These are phyloP conservation scores for Amanita subjunquillea DNA, from an alignment of 768 basidiomycete species.

Conservation along the genomic window DNA sequence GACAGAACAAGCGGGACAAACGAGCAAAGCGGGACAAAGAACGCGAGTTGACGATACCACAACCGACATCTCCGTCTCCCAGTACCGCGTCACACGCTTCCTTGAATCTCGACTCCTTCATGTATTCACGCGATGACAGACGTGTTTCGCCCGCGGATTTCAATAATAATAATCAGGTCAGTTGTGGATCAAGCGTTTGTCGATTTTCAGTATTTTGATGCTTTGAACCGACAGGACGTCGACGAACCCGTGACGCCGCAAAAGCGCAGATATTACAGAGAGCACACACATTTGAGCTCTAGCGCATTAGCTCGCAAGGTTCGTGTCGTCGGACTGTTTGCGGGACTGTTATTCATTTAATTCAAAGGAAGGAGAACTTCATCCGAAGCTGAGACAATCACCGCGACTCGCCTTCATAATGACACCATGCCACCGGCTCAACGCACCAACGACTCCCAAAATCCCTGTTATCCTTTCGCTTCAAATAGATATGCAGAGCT, in stretches of 20 bases:
- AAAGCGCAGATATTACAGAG: conserved; percentile 52
- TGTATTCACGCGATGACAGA: conserved; percentile 47
- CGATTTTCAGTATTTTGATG: background rate
- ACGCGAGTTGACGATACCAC: conserved; percentile 28
- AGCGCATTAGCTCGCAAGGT: conserved; percentile 19
- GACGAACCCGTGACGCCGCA: conserved; percentile 45
- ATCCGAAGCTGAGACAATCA: conserved; percentile 33
- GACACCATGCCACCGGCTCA: conserved; percentile 16
- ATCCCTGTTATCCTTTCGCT: conserved; percentile 27
- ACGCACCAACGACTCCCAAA: conserved; percentile 21
- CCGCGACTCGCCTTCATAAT: conserved; percentile 25
- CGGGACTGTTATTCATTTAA: conserved; percentile 9
- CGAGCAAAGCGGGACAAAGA: conserved; percentile 38
- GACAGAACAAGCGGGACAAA: conserved; percentile 44
- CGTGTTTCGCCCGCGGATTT: conserved; percentile 24
- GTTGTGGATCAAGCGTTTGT: conserved; percentile 20
- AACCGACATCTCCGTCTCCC: conserved; percentile 41
- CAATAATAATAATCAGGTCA: conserved; percentile 26
- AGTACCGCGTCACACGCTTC: conserved; percentile 35
- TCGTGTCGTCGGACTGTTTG: conserved; percentile 9
- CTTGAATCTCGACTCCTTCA: conserved; percentile 36
- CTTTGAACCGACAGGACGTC: conserved; percentile 6
- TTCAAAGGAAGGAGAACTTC: conserved; percentile 11
- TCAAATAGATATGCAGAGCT: conserved; percentile 21
- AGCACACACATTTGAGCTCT: conserved; percentile 30